These are phyloP conservation scores for Trametes polyzona DNA, from an alignment of 1,284 basidiomycete species.

Conservation along the genomic window DNA sequence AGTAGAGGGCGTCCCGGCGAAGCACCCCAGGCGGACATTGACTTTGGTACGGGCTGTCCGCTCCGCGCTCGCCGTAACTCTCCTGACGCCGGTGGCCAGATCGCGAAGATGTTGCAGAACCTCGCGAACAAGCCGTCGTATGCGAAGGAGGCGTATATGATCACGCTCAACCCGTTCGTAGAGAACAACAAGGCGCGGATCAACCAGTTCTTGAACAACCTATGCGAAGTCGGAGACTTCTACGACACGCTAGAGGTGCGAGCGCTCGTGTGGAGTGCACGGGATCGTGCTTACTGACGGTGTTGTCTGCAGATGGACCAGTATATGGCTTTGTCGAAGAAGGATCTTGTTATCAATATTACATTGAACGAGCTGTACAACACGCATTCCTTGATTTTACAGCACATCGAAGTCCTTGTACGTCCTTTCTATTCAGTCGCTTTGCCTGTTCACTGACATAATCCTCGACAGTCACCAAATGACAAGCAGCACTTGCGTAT, in stretches of 20 bases:
- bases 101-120: conserved; percentile 99
- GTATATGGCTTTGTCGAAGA: conserved; percentile 99
- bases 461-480: conserved; percentile 80
- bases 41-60: conserved; percentile 74
- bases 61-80: background rate
- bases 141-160: conserved; percentile 98
- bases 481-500: conserved; percentile 98
- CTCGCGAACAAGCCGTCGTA: conserved; percentile 99
- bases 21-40: conserved; percentile 94
- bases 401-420: conserved; percentile 94
- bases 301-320: conserved; percentile 93
- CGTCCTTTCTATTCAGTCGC: conserved; percentile 36
- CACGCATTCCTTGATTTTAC: conserved; percentile 92
- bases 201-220: conserved; percentile 94
- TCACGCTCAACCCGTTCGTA: conserved; percentile 96
- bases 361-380: conserved; percentile 99
- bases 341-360: conserved; percentile 97
- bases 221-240: conserved; percentile 99
- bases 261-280: background rate
- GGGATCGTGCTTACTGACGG: background rate
- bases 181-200: conserved; percentile 98
- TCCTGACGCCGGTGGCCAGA: conserved; percentile 51
- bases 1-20: conserved; percentile 95
- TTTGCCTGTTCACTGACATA: conserved; percentile 5
- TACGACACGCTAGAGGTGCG: conserved; percentile 97